Evolutionary conservation across 2,329 filamentous ascomycete genomes (phyloP), one percentile per base, ranked within the genome.

Genomic region (Sphaceloma murrayae): DNA sequence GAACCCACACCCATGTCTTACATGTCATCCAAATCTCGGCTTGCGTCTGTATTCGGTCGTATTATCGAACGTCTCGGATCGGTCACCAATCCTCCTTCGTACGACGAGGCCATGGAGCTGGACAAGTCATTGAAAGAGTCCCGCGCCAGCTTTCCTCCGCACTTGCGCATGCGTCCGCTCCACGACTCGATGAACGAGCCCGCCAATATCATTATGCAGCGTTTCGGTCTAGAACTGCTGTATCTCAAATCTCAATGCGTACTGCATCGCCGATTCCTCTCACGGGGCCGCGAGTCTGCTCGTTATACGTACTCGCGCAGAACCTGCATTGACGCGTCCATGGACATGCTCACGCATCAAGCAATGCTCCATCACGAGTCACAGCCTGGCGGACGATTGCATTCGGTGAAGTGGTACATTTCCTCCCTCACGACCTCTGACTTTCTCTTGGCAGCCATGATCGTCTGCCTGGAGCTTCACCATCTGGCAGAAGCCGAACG

Each of bases 241-340:
- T 94, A 87, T 58, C 79, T 93, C 51, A 94, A 94, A 64, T 83
- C 87, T 13, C 74, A 94, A 54, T 93, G 86, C 55, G 75, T 94
- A 16, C 73, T 98, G 29, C 91, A 98, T 61, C 76, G 87, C 40
- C 87, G 87, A 51, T 95, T 91, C 60, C 73, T 94, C 47, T 70
- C 76, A n/a, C 76, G 80, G 48, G 84, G 87, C 4, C 72, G 83
- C 36, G 76, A 83, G 48, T 91, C 89, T 54, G 70, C 82, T 7
- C 75, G 87, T 6, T 96, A 94, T 56, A 76, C 79, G 6, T 85
- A 91, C 57, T 94, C 87, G 2, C 77, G 89, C 21, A 78, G 80
- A 30, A 82, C 80, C 16, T 91, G 86, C 51, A 81, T 96, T 30
- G 86, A 94, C 55, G 84, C 88, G 1, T 85, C 87, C 0, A 72